phyloP scores from a whole-genome alignment of 1,284 basidiomycete genomes.

The Austropuccinia psidii region DNA sequence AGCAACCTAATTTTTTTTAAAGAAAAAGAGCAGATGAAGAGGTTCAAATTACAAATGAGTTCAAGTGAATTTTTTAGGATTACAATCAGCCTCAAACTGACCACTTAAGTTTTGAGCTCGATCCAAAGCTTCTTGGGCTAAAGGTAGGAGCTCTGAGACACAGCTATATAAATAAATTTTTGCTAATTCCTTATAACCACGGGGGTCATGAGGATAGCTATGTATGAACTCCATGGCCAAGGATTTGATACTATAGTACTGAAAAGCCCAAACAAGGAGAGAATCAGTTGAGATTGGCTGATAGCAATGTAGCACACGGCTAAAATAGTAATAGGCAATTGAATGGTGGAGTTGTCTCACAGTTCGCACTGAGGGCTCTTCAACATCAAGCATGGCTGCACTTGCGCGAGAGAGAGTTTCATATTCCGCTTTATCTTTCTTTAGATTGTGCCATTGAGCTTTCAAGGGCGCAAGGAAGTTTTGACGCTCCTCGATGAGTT shows the following conservation, averaged over 20 bases:
- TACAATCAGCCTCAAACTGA: background rate
- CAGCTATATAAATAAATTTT: conserved; percentile 27
- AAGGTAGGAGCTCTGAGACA: background rate
- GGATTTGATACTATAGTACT: conserved; percentile 17
- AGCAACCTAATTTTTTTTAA: background rate
- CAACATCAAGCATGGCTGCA: conserved; percentile 9
- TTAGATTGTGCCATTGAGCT: background rate
- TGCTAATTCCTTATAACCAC: conserved; percentile 21
- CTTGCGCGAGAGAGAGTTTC: background rate
- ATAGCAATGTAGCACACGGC: background rate
- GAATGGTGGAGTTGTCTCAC: background rate
- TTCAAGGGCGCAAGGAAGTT: conserved; percentile 10
- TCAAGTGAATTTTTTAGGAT: background rate
- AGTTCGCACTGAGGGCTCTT: conserved; percentile 28
- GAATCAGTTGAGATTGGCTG: background rate
- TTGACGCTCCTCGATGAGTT: conserved; percentile 14
- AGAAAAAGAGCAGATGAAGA: background rate
- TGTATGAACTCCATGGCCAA: background rate
- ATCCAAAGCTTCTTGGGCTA: conserved; percentile 27
- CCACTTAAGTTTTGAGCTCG: conserved; percentile 4
- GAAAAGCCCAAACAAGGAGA: background rate
- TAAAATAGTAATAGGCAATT: background rate
- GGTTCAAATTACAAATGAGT: too few relatives aligned
- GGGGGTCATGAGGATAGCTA: conserved; percentile 14
- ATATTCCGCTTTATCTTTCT: conserved; percentile 4